Conservation (phyloP, 441 rosid species). For the Rhodomyrtus psidioides region DNA sequence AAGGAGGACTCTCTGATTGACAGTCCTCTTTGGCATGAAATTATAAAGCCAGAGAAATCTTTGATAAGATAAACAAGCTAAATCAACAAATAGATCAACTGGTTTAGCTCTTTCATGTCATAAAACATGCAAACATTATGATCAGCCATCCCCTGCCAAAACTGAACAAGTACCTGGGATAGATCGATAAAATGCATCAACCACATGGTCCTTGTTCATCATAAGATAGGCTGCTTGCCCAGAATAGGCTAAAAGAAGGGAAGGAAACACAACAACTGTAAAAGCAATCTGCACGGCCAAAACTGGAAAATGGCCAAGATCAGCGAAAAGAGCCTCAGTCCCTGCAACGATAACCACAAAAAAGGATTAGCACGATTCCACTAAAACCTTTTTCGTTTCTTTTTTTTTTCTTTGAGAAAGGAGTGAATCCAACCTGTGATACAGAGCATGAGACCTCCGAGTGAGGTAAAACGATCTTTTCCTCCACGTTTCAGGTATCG, state of each 20-base stretch:
- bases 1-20: background rate
- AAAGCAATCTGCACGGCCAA: constrained; percentile 7
- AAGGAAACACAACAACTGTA: constrained; percentile 8
- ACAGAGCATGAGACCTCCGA: constrained; percentile 24
- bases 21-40: background rate
- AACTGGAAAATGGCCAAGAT: constrained; percentile 8
- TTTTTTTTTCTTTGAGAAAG: background rate
- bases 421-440: constrained; percentile 17
- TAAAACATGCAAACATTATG: background rate
- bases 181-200: constrained; percentile 3
- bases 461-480: constrained; percentile 8
- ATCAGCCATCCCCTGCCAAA: background rate
- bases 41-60: background rate
- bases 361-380: background rate
- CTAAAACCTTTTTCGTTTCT: background rate
- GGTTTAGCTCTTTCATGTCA: background rate
- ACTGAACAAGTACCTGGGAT: constrained; percentile 3
- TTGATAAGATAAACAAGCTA: background rate
- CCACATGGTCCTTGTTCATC: background rate
- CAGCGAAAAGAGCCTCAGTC: constrained; percentile 9
- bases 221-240: constrained; percentile 12
- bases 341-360: background rate
- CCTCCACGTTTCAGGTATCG: constrained; percentile 17
- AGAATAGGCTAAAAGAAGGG: constrained; percentile 11
- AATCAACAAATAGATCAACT: background rate